Conservation (phyloP, 2,329 filamentous ascomycete genomes). For the Helotiales sp. region DNA sequence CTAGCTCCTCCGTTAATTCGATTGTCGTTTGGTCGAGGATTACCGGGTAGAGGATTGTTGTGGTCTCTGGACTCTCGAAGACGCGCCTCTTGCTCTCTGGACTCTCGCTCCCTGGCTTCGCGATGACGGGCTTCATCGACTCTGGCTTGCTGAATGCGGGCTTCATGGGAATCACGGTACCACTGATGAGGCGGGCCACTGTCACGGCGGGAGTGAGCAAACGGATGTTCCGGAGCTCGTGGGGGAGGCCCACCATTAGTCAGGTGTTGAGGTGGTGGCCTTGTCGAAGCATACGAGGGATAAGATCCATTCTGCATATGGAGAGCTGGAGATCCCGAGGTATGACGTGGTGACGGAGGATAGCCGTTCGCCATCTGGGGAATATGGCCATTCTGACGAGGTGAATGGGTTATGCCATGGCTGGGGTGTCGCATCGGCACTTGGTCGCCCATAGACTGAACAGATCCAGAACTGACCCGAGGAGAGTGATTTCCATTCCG, state of each 20-base stretch:
- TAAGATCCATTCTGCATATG: constrained; percentile 33
- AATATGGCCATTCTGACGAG: constrained; percentile 46
- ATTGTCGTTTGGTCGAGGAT: constrained; percentile 39
- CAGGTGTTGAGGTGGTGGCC: constrained; percentile 35
- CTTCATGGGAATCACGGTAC: no score
- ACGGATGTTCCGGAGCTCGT: constrained; percentile 46
- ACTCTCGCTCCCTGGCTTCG: no score
- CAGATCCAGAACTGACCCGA: constrained; percentile 30
- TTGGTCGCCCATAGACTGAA: constrained; percentile 23
- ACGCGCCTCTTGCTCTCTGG: no score
- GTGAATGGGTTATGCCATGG: constrained; percentile 37
- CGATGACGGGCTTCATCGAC: no score
- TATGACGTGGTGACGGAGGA: constrained; percentile 34
- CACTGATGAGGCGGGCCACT: no score
- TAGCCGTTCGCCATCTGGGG: constrained; percentile 45
- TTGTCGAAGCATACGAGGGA: constrained; percentile 31
- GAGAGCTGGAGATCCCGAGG: constrained; percentile 20
- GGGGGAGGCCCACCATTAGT: constrained; percentile 39
- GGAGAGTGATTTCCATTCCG: constrained; percentile 46
- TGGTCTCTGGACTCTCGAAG: constrained; percentile 30
- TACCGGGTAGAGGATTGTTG: constrained; percentile 31
- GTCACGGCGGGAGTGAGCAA: constrained; percentile 47
- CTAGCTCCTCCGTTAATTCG: constrained; percentile 66
- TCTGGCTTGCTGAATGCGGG: no score
- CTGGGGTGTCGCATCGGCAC: constrained; percentile 25